Evolutionary conservation across 371 early-diverging fungal species (phyloP), one percentile per base, ranked within the genome.

Genomic region (Mortierella sp.): DNA sequence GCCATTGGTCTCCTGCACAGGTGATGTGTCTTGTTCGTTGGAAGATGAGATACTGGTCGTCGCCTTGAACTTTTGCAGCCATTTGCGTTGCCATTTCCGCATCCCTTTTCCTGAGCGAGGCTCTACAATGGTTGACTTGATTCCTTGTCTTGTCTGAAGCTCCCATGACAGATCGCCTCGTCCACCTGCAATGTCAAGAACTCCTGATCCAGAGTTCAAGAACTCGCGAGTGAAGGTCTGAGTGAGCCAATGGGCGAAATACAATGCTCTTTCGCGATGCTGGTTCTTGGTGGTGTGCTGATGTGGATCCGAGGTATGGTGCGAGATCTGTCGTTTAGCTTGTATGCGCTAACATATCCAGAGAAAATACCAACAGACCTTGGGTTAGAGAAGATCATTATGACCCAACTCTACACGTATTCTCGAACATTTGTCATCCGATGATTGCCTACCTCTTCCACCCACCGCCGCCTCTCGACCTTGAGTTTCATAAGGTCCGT

Each of bases 181-280:
- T 12, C 88, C 88, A n/a, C 86, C 88, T 1, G 86, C 88, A 27
- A 88, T 74, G 47, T 88, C 88, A 34, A 88, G 63, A 1, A 85
- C 82, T 10, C 71, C 79, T 0, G 58, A 39, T 49, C 67, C 80
- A 13, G 49, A 57, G 37, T 50, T 62, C 29, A 79, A n/a, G 37
- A 63, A 60, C 0, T 58, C 62, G 13, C 51, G 71, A 4, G 67
- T 63, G 52, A 84, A 86, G 0, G 82, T 85, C 1, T 76, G 57
- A 34, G 77, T 55, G 10, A 88, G 74, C 83, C 84, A 88, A 22
- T 84, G 72, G 8, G 83, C 84, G 72, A 86, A 86, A 31, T 83
- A 78, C 27, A 84, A 60, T 0, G 85, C 85, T 13, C 88, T 73
- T 44, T 82, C 58, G 8, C 82, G 81, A 58, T 87, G 87, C 14